phyloP scores from a whole-genome alignment of 78 protist genomes.

The Pelomyxa schiedti region DNA sequence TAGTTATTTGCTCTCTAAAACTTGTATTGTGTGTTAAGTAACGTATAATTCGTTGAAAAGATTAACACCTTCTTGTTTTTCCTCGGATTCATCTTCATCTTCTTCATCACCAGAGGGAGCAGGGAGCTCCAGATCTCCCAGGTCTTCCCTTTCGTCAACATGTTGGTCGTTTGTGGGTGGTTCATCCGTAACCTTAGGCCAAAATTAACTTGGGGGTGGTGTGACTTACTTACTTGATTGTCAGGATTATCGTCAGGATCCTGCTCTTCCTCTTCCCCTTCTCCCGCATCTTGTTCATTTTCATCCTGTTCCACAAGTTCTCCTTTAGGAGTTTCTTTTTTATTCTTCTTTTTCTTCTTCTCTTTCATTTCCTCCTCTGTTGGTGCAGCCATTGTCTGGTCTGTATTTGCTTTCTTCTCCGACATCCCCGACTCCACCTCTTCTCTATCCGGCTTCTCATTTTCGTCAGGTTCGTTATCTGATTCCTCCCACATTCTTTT shows the following conservation, averaged over 20 bases:
- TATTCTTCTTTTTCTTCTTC: conserved; percentile 9
- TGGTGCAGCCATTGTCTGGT: background rate
- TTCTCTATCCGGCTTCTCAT: conserved; percentile 25
- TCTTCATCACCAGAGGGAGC: no score
- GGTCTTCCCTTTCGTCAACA: background rate
- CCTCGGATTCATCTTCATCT: conserved; percentile 19
- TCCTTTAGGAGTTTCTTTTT: conserved; percentile 9
- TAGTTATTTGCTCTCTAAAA: no score
- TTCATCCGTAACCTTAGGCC: no score
- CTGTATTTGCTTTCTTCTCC: no score
- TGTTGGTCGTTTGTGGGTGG: background rate
- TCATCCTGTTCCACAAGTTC: conserved; percentile 20
- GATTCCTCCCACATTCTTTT: no score
- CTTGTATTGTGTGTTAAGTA: no score
- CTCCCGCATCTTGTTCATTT: conserved; percentile 25
- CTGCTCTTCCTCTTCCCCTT: conserved; percentile 25
- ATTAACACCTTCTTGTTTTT: conserved; percentile 19
- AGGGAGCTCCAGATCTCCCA: background rate
- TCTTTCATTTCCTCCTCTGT: conserved; percentile 25
- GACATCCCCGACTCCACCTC: no score
- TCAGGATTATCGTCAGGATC: conserved; percentile 10
- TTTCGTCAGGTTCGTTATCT: conserved; percentile 64
- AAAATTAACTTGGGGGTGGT: no score
- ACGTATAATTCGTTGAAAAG: no score
- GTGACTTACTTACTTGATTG: no score